These are phyloP conservation scores for Globisporangium acanthophoron DNA, from an alignment of 352 stramenopile genomes.

Conservation along the genomic window DNA sequence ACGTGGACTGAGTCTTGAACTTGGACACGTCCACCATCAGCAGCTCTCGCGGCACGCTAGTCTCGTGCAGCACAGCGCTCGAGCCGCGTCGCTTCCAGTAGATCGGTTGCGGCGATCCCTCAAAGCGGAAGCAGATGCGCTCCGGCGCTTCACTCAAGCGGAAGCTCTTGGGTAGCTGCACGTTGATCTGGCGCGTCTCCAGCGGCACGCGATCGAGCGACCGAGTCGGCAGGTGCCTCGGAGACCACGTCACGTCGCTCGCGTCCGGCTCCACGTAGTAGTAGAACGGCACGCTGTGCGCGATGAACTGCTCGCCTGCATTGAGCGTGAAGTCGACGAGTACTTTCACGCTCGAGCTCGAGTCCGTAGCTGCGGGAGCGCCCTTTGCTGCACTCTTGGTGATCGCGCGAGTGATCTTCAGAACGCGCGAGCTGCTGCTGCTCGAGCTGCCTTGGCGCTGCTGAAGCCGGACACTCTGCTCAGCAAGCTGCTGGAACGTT, in stretches of 20 bases:
- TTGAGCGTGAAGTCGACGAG: slow-evolving; percentile 74
- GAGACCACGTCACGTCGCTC: slow-evolving; percentile 46
- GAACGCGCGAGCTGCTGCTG: slow-evolving; percentile 14
- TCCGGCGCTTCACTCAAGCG: slow-evolving; percentile 42
- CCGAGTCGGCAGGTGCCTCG: slow-evolving; percentile 45
- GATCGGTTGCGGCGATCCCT: slow-evolving; percentile 31
- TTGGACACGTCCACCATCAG: slow-evolving; percentile 32
- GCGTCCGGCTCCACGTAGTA: slow-evolving; percentile 51
- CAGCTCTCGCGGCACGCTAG: slow-evolving; percentile 29
- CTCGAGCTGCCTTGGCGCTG: slow-evolving; percentile 6
- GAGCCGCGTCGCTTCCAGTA: slow-evolving; percentile 39
- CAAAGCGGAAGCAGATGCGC: slow-evolving; percentile 54
- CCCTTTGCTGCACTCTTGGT: slow-evolving; percentile 12
- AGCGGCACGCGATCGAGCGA: slow-evolving; percentile 32
- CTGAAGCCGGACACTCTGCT: slow-evolving; percentile 37
- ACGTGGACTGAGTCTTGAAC: slow-evolving; percentile 36
- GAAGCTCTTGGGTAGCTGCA: slow-evolving; percentile 47
- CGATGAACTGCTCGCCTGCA: slow-evolving; percentile 70
- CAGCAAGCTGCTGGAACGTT: slow-evolving; percentile 51
- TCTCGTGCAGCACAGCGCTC: slow-evolving; percentile 51
- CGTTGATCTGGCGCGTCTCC: slow-evolving; percentile 37
- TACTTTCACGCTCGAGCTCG: slow-evolving; percentile 26
- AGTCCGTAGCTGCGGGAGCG: not conserved
- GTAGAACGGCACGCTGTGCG: slow-evolving; percentile 59
- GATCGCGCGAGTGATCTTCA: slow-evolving; percentile 18